Conservation (phyloP, 495 filamentous ascomycete genomes). For the Penicillium odoratum region DNA sequence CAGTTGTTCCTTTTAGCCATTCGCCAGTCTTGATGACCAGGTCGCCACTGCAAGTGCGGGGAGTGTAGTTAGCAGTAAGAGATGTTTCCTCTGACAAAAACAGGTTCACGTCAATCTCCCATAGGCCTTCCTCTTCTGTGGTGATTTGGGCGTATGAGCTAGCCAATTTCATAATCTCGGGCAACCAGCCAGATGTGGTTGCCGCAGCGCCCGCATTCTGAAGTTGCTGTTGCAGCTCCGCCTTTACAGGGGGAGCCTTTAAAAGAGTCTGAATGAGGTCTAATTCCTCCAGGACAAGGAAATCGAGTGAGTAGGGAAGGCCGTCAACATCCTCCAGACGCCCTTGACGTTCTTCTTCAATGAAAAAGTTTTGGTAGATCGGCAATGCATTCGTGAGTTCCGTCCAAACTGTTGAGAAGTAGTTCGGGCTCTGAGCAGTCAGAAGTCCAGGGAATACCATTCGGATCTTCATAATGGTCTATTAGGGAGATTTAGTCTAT, state of each 20-base stretch:
- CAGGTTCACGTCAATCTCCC: conserved; percentile 94
- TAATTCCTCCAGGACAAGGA: conserved; percentile 86
- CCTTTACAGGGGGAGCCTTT: conserved; percentile 78
- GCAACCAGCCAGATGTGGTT: conserved; percentile 63
- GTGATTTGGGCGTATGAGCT: conserved; percentile 88
- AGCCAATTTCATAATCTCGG: conserved; percentile 79
- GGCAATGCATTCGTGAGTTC: conserved; percentile 71
- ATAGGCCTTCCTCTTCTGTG: conserved; percentile 87
- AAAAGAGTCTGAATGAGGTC: conserved; percentile 90
- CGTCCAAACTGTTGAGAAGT: conserved; percentile 85
- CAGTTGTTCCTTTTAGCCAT: conserved; percentile 69
- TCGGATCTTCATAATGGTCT: conserved; percentile 89
- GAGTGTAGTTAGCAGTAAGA: conserved; percentile 94
- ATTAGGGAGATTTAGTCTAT: not conserved
- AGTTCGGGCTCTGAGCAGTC: conserved; percentile 69
- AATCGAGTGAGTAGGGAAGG: conserved; percentile 93
- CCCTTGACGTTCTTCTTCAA: conserved; percentile 79
- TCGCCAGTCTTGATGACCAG: conserved; percentile 90
- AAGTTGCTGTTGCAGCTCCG: conserved; percentile 76
- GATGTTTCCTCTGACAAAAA: conserved; percentile 94
- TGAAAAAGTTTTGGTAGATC: conserved; percentile 77
- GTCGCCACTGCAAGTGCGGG: conserved; percentile 87
- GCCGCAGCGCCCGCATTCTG: conserved; percentile 57
- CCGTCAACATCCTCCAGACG: conserved; percentile 87
- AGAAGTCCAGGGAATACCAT: conserved; percentile 79